These are phyloP conservation scores for Penicillium sp. DNA, from an alignment of 2,329 filamentous ascomycete genomes.

Conservation along the genomic window DNA sequence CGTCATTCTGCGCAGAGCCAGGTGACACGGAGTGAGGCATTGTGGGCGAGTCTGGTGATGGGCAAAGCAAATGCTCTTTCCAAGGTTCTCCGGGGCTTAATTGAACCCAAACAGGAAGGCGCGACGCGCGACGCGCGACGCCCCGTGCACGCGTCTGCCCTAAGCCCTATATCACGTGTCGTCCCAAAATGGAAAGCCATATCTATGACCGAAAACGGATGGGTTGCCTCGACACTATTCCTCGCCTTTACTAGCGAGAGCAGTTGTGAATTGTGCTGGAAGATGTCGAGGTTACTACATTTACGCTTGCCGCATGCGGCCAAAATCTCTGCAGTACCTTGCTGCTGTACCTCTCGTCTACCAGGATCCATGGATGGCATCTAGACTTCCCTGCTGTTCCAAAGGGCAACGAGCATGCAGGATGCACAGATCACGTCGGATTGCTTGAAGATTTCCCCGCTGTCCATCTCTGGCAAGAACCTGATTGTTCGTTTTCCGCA, in stretches of 20 bases:
- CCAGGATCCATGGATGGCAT: conserved; percentile 15
- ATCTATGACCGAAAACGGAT: conserved; percentile 11
- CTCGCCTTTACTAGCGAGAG: neutral
- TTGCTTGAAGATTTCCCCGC: neutral
- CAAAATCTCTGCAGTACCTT: conserved; percentile 6
- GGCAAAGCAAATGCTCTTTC: neutral
- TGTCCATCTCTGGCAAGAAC: neutral
- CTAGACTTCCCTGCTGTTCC: conserved; percentile 9
- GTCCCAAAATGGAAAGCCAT: neutral
- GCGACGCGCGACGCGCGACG: conserved; percentile 20
- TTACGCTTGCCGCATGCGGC: conserved; percentile 14
- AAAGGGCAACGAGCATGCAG: neutral
- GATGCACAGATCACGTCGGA: neutral
- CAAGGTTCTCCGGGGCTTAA: neutral
- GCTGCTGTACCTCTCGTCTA: conserved; percentile 9
- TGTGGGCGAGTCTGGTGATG: conserved; percentile 2
- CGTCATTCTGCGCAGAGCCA: conserved; percentile 39
- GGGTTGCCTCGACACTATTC: neutral
- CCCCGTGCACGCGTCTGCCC: conserved; percentile 17
- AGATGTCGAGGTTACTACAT: neutral
- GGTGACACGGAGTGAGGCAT: conserved; percentile 40
- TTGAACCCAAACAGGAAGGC: conserved; percentile 23
- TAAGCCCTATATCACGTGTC: conserved; percentile 22
- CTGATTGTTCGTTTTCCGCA: neutral
- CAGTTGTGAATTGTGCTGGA: neutral